These are phyloP conservation scores for Fusarium sp. DNA, from an alignment of 2,329 filamentous ascomycete species.

Conservation along the genomic window DNA sequence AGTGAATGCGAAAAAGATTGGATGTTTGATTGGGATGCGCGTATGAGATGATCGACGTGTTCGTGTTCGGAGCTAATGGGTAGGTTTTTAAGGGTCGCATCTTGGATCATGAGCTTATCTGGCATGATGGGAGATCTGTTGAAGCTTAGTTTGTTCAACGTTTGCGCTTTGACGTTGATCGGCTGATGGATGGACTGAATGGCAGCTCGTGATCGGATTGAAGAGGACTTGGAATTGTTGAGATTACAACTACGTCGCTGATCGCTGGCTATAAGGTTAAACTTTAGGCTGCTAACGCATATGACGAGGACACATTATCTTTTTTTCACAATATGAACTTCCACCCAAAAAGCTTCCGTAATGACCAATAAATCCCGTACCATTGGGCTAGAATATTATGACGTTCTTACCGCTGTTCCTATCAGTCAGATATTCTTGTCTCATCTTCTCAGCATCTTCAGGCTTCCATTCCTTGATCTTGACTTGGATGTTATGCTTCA, in stretches of 20 bases:
- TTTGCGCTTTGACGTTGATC: neutral
- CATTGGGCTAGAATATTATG: neutral
- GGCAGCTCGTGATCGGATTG: neutral
- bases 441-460: slow-evolving; percentile 12
- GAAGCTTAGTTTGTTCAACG: neutral
- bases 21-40: neutral
- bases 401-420: neutral
- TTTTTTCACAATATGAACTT: neutral
- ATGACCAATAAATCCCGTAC: fast-evolving
- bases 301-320: neutral
- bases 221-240: neutral
- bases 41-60: neutral
- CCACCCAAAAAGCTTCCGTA: neutral
- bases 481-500: neutral
- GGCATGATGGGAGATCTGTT: neutral
- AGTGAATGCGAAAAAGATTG: neutral
- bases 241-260: neutral
- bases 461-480: slow-evolving; percentile 11
- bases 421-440: neutral
- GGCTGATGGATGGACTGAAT: neutral
- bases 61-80: slow-evolving; percentile 11
- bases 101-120: neutral
- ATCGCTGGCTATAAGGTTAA: neutral
- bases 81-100: neutral
- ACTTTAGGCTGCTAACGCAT: neutral